Evolutionary conservation across 768 basidiomycete genomes (phyloP).

Genomic region (Boletus edulis): DNA sequence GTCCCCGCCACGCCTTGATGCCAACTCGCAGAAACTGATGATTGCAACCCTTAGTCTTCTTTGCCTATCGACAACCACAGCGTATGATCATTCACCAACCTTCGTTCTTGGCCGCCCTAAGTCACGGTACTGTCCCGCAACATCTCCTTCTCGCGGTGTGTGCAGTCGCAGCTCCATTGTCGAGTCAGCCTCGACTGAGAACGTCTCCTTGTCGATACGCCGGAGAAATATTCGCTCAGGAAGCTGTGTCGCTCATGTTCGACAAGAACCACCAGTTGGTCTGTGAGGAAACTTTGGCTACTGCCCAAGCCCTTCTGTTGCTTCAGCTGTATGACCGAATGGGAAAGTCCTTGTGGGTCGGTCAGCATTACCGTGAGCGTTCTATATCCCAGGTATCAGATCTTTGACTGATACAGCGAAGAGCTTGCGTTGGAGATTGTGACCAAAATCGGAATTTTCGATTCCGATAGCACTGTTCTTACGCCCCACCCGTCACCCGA

Average conservation of each 20-base stretch:
- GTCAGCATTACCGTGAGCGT: conserved; percentile 31
- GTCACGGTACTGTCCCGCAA: conserved; percentile 62
- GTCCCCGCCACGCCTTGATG: conserved; percentile 22
- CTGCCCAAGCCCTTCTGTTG: conserved; percentile 74
- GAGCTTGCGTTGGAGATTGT: conserved; percentile 61
- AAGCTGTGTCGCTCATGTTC: conserved; percentile 68
- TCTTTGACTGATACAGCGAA: conserved; percentile 36
- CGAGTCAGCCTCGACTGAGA: conserved; percentile 60
- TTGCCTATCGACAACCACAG: conserved; percentile 77
- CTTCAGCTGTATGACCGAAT: conserved; percentile 65
- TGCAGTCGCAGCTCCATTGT: conserved; percentile 75
- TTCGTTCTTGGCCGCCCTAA: conserved; percentile 65
- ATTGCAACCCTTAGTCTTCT: conserved; percentile 56
- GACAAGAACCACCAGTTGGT: conserved; percentile 60
- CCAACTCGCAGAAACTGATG: conserved; percentile 3
- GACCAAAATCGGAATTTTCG: conserved; percentile 62
- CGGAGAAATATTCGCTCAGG: conserved; percentile 52
- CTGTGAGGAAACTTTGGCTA: conserved; percentile 61
- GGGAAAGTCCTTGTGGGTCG: conserved; percentile 35
- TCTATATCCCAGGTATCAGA: not conserved
- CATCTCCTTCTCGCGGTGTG: conserved; percentile 74
- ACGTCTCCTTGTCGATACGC: conserved; percentile 55
- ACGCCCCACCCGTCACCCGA: conserved; percentile 58
- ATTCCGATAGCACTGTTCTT: conserved; percentile 57
- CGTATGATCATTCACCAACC: conserved; percentile 78